These are phyloP conservation scores for Boletus pseudopeckii DNA, from an alignment of 768 basidiomycete species.

Conservation along the genomic window DNA sequence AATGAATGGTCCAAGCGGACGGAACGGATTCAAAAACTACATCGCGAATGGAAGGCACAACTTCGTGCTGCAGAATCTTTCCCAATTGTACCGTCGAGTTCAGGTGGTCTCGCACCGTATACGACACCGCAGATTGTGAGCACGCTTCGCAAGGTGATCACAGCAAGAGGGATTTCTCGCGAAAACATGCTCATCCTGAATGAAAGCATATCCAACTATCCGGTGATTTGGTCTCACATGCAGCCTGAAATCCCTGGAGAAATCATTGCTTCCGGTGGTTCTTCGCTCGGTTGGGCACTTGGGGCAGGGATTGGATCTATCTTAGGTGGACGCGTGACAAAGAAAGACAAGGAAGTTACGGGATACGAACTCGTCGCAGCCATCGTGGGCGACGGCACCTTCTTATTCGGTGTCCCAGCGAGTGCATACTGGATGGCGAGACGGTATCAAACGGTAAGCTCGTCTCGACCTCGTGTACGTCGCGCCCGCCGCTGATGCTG, in stretches of 20 bases:
- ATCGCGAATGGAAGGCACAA: constrained; percentile 24
- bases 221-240: constrained; percentile 56
- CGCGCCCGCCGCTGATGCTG: neutral
- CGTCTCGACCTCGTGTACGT: neutral
- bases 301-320: constrained; percentile 61
- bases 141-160: constrained; percentile 42
- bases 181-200: constrained; percentile 51
- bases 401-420: constrained; percentile 61
- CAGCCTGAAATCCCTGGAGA: constrained; percentile 48
- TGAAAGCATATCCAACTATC: constrained; percentile 60
- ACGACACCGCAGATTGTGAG: constrained; percentile 48
- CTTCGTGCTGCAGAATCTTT: constrained; percentile 35
- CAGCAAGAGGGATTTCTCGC: constrained; percentile 32
- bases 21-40: constrained; percentile 19
- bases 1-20: constrained; percentile 13
- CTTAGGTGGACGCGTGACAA: constrained; percentile 38
- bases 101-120: constrained; percentile 18
- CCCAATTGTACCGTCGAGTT: constrained; percentile 16
- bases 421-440: constrained; percentile 73
- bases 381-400: constrained; percentile 70
- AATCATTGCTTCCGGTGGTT: constrained; percentile 56
- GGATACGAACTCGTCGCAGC: constrained; percentile 52
- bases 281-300: constrained; percentile 65
- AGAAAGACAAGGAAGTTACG: constrained; percentile 18
- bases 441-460: constrained; percentile 58